These are phyloP conservation scores for Venturia pyrina DNA, from an alignment of 2,329 filamentous ascomycete species.

Conservation along the genomic window DNA sequence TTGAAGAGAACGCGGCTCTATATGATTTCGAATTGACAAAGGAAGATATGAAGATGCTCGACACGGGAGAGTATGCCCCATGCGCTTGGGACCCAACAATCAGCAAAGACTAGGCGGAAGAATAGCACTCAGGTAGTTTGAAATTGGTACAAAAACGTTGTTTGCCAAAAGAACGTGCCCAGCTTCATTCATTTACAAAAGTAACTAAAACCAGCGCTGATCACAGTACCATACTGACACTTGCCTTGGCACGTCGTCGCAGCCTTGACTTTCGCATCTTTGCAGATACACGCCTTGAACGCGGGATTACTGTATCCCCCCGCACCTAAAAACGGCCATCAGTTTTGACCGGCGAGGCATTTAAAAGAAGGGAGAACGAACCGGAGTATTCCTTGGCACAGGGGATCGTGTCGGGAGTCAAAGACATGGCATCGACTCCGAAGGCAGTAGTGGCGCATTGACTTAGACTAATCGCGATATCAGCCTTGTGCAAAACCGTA, in stretches of 20 bases:
- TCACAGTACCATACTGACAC: not conserved
- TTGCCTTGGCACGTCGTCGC: not conserved
- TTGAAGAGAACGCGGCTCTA: slow-evolving; percentile 49
- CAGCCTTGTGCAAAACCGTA: not conserved
- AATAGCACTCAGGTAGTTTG: no score
- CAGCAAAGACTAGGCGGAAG: slow-evolving; percentile 24
- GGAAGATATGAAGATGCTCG: slow-evolving; percentile 48
- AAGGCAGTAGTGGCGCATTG: not conserved
- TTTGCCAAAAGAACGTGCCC: no score
- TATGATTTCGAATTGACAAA: slow-evolving; percentile 50
- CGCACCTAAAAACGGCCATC: not conserved
- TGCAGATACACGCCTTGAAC: not conserved
- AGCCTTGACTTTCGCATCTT: not conserved
- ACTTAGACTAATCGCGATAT: not conserved
- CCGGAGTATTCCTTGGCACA: not conserved
- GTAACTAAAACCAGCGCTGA: not conserved
- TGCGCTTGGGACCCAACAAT: slow-evolving; percentile 50
- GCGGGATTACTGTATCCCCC: not conserved
- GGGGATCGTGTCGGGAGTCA: not conserved
- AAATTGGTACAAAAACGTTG: no score
- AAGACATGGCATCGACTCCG: not conserved
- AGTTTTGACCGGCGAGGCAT: not conserved
- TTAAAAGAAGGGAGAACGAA: not conserved
- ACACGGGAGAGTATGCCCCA: slow-evolving; percentile 45
- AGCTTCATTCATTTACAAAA: not conserved